phyloP scores from a whole-genome alignment of 140 eudicot genomes.

The Ambrosia hybrid region DNA sequence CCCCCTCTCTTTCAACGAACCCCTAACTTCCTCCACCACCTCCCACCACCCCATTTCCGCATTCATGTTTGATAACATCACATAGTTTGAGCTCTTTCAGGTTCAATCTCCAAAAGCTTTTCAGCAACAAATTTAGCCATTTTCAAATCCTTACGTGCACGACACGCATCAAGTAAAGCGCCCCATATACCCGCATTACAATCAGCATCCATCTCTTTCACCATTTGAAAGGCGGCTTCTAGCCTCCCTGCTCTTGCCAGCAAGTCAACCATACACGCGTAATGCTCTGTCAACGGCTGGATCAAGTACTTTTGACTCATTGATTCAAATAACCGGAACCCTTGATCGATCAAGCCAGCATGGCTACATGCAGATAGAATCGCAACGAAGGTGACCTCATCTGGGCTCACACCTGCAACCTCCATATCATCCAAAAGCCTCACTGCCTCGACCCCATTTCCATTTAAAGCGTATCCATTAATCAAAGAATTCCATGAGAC shows the following conservation, averaged over 20 bases:
- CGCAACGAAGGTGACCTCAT: slow-evolving; percentile 52
- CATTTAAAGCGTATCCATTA: slow-evolving; percentile 61
- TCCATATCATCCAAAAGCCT: slow-evolving; percentile 43
- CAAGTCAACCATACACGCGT: slow-evolving; percentile 65
- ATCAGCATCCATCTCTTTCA: slow-evolving; percentile 37
- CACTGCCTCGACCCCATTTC: slow-evolving; percentile 53
- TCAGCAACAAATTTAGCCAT: slow-evolving; percentile 47
- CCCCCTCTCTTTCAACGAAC: slow-evolving; percentile 32
- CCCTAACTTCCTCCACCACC: slow-evolving; percentile 50
- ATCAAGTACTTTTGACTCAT: slow-evolving; percentile 42
- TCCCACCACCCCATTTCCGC: slow-evolving; percentile 63
- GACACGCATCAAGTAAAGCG: slow-evolving; percentile 54
- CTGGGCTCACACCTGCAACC: slow-evolving; percentile 47
- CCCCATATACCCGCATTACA: slow-evolving; percentile 60
- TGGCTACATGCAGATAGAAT: slow-evolving; percentile 66
- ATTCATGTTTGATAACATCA: slow-evolving; percentile 49
- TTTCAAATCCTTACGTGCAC: slow-evolving; percentile 39
- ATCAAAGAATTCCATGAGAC: slow-evolving; percentile 69
- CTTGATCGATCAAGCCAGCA: slow-evolving; percentile 53
- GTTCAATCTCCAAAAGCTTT: slow-evolving; percentile 52
- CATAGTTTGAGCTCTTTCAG: slow-evolving; percentile 42
- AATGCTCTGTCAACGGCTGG: slow-evolving; percentile 54
- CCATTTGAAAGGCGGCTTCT: slow-evolving; percentile 44
- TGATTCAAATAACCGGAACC: slow-evolving; percentile 39
- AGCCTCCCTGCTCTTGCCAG: slow-evolving; percentile 65